These are phyloP conservation scores for Cardamine resedifolia DNA, from an alignment of 345 rosid species.

Conservation along the genomic window DNA sequence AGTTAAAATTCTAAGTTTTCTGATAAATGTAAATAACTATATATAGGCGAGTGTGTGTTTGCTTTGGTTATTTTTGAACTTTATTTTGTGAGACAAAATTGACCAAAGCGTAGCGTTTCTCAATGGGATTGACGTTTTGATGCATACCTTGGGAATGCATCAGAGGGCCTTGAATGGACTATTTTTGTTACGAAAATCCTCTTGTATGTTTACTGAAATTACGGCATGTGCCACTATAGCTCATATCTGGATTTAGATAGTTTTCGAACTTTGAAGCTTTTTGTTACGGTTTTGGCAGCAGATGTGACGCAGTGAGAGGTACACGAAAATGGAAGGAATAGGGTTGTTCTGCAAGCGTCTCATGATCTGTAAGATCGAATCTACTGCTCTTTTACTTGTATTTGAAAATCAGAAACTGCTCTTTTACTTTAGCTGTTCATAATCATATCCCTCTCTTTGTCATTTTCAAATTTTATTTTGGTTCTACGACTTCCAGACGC, in stretches of 20 bases:
- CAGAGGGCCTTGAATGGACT: neutral
- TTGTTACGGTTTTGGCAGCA: neutral
- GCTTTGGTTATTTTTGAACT: neutral
- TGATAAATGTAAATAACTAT: neutral
- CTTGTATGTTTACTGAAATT: neutral
- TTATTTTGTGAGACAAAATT: neutral
- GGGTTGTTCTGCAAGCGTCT: neutral
- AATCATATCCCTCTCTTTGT: neutral
- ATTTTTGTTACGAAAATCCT: neutral
- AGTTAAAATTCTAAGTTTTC: neutral
- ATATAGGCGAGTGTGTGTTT: neutral
- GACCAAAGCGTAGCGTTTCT: neutral
- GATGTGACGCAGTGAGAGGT: neutral
- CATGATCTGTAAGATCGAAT: neutral
- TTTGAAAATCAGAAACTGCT: neutral
- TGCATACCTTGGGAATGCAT: neutral
- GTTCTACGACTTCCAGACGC: neutral
- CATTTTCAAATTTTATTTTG: neutral
- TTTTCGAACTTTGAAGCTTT: neutral
- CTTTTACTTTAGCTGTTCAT: neutral
- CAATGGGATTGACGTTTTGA: neutral
- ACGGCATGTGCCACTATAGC: neutral
- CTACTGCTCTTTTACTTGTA: neutral
- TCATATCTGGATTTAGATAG: neutral
- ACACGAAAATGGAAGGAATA: neutral